Conservation (phyloP, 768 basidiomycete species). For the Kwoniella sp. region DNA sequence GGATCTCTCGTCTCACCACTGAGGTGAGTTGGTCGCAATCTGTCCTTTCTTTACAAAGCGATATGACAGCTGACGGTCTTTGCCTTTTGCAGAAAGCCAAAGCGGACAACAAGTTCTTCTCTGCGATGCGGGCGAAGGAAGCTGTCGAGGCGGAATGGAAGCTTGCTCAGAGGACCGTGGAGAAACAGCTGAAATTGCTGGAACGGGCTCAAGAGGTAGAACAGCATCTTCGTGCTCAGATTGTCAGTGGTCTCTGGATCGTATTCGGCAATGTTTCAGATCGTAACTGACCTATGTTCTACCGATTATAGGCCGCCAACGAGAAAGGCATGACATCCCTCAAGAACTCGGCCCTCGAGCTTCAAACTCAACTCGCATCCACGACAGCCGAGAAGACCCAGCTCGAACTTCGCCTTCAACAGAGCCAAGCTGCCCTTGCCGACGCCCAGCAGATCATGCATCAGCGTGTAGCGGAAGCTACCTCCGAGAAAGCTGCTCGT, state of each 20-base stretch:
- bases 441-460: conserved; percentile 47
- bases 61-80: conserved; percentile 10
- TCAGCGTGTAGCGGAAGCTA: conserved; percentile 47
- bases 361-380: conserved; percentile 44
- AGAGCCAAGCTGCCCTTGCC: conserved; percentile 35
- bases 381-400: conserved; percentile 47
- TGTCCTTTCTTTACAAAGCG: no score
- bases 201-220: conserved; percentile 70
- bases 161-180: conserved; percentile 62
- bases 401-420: conserved; percentile 40
- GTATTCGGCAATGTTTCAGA: no score
- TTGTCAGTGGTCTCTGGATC: no score
- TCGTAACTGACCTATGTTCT: conserved; percentile 30
- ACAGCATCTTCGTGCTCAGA: conserved; percentile 63
- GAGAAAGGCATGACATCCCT: conserved; percentile 54
- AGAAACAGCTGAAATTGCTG: conserved; percentile 66
- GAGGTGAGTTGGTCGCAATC: conserved; percentile 63
- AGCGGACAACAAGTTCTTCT: conserved; percentile 90
- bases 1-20: conserved; percentile 64
- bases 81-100: conserved; percentile 76
- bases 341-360: conserved; percentile 46
- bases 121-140: conserved; percentile 86
- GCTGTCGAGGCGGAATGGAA: conserved; percentile 76
- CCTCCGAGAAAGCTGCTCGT: conserved; percentile 42
- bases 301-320: conserved; percentile 51